These are phyloP conservation scores for Trichopus zeylanicus DNA, from an alignment of 116 monocot genomes.

Conservation along the genomic window DNA sequence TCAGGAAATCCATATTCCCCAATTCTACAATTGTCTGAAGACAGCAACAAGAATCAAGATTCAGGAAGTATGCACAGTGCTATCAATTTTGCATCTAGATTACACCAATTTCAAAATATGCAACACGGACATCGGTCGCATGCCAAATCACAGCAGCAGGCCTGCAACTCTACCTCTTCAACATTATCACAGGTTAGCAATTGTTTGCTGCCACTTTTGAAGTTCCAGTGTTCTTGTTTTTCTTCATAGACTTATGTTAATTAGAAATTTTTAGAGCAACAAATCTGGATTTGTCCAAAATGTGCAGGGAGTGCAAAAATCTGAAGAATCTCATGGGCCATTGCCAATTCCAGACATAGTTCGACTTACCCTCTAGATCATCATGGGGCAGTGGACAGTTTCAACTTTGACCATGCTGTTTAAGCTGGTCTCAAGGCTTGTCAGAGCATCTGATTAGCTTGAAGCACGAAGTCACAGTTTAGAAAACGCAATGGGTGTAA, in stretches of 20 bases:
- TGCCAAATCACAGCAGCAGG: conserved; percentile 33
- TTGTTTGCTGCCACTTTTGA: not conserved
- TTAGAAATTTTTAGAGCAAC: too few species aligned
- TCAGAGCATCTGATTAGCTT: not conserved
- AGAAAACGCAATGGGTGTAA: conserved; percentile 4
- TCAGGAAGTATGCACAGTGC: conserved; percentile 18
- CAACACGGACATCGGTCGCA: conserved; percentile 39
- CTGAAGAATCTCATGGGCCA: conserved; percentile 26
- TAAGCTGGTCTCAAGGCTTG: not conserved
- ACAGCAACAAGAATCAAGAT: conserved; percentile 27
- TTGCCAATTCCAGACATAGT: conserved; percentile 27
- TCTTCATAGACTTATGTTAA: too few species aligned
- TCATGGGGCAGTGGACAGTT: conserved; percentile 9
- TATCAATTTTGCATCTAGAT: conserved; percentile 54
- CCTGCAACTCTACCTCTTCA: conserved; percentile 20
- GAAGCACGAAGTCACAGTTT: not conserved
- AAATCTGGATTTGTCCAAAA: conserved; percentile 5
- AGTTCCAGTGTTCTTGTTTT: not conserved
- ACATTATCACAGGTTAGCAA: conserved; percentile 36
- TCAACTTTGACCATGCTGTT: not conserved
- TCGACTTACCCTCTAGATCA: conserved; percentile 34
- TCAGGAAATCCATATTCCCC: conserved; percentile 35
- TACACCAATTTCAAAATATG: conserved; percentile 54
- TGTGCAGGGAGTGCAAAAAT: conserved; percentile 38
- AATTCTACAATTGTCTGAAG: conserved; percentile 30